These are phyloP conservation scores for Ceratocystis cacaofunesta DNA, from an alignment of 2,329 filamentous ascomycete species.

Conservation along the genomic window DNA sequence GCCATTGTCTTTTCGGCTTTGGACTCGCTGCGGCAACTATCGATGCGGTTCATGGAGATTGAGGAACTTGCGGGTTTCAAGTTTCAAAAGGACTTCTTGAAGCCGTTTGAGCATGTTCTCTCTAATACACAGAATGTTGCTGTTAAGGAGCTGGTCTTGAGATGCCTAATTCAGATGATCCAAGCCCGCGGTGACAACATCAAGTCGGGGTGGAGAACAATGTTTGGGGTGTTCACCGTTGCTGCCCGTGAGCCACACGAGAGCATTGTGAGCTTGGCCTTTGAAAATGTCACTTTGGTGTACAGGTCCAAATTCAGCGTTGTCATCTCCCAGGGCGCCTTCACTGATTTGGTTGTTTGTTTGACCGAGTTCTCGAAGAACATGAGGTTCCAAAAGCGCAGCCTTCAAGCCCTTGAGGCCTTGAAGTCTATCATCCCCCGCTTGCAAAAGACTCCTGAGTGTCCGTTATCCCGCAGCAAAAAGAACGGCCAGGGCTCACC, in stretches of 20 bases:
- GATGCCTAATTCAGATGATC: constrained; percentile 98
- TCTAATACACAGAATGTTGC: constrained; percentile 79
- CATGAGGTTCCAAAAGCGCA: constrained; percentile 96
- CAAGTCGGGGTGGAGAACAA: constrained; percentile 93
- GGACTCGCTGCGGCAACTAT: constrained; percentile 85
- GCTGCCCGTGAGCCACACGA: constrained; percentile 88
- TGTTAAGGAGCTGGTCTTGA: constrained; percentile 93
- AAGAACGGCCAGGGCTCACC: constrained; percentile 22
- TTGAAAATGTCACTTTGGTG: constrained; percentile 89
- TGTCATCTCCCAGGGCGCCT: constrained; percentile 90
- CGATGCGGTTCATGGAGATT: constrained; percentile 98
- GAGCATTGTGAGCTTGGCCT: constrained; percentile 83
- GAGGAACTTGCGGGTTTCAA: constrained; percentile 97
- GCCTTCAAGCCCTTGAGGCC: constrained; percentile 84
- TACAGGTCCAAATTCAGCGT: constrained; percentile 93
- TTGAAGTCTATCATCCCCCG: constrained; percentile 85
- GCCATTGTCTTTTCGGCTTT: constrained; percentile 95
- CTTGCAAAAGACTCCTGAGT: constrained; percentile 93
- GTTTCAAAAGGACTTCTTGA: constrained; percentile 98
- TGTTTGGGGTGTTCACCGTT: constrained; percentile 98
- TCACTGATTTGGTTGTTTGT: constrained; percentile 90
- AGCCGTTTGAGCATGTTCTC: constrained; percentile 96
- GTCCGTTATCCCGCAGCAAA: constrained; percentile 60
- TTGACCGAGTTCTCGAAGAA: constrained; percentile 99
- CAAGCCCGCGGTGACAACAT: constrained; percentile 95